Evolutionary conservation across 805 yeast genomes (phyloP).

Genomic region (Lipomyces orientalis): DNA sequence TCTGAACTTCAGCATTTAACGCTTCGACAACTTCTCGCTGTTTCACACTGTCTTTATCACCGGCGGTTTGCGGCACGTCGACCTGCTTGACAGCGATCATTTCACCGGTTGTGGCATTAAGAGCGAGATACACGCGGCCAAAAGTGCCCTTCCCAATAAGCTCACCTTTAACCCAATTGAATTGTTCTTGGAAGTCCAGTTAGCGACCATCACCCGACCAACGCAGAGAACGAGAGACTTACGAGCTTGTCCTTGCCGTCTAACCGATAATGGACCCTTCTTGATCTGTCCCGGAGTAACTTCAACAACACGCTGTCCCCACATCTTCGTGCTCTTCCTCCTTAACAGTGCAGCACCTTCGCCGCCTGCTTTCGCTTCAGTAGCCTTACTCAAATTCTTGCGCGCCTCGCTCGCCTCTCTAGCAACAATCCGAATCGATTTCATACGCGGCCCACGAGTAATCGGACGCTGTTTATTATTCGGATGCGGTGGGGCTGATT

Average conservation of each 20-base stretch:
- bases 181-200: conserved; percentile 60
- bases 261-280: conserved; percentile 27
- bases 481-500: neutral
- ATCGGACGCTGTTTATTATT: conserved; percentile 37
- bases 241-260: conserved; percentile 62
- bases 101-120: conserved; percentile 95
- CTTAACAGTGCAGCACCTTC: conserved; percentile 52
- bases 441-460: conserved; percentile 63
- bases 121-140: conserved; percentile 89
- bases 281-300: conserved; percentile 64
- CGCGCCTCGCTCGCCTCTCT: conserved; percentile 80
- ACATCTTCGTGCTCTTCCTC: conserved; percentile 88
- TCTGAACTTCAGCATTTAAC: conserved; percentile 85
- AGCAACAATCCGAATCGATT: conserved; percentile 91
- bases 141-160: conserved; percentile 95
- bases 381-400: conserved; percentile 45
- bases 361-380: conserved; percentile 4
- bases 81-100: conserved; percentile 99
- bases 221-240: conserved; percentile 53
- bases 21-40: conserved; percentile 75
- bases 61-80: conserved; percentile 58
- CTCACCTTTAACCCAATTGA: conserved; percentile 98
- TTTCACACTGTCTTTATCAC: conserved; percentile 42
- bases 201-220: conserved; percentile 45
- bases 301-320: conserved; percentile 95